Base-by-base conservation (phyloP, 2,329 filamentous ascomycete species). In the Hypomyces perniciosus region DNA sequence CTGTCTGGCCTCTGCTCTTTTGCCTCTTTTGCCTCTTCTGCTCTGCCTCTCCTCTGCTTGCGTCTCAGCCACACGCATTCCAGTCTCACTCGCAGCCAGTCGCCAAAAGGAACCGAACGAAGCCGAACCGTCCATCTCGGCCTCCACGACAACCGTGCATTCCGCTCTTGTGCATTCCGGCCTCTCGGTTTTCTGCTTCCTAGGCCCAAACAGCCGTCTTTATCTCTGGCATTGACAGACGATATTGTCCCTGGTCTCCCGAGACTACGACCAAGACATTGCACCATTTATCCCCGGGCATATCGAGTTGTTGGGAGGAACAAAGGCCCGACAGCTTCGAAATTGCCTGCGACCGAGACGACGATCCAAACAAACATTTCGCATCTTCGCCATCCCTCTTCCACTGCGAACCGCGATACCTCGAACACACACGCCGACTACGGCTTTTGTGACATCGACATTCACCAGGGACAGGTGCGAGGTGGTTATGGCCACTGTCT, bases 11-110 rank as follows among this genome's bases (percentile, higher is more conserved):
- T 37, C 40, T 26, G 40, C 20, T 6, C 20, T 29, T 20, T 7
- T 26, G 8, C 30, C 10, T n/a, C 39, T 44, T 37, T 37, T 33
- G 12, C 31, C 29, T 8, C n/a, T n/a, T n/a, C n/a, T n/a, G n/a
- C n/a, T n/a, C 39, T 41, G 6, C n/a, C 12, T n/a, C 27, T 37
- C 12, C 9, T 28, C 44, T 54, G 35, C 28, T 45, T 45, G 26
- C 43, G 9, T 46, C 43, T 34, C 50, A 38, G 48, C 46, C 40
- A 27, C 52, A 31, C 20, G 20, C 54, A 52, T 54, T 56, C 52
- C 54, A 54, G 50, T 48, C 52, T 30, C 10, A 26, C 8, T 35
- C 31, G 20, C 29, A 35, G 39, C 40, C 39, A 10, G 7, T 46
- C 33, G 4, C 28, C 44, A 8, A n/a, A 12, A 44, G 6, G 13